Conservation (phyloP, 768 basidiomycete genomes). For the Boletellus sp. region DNA sequence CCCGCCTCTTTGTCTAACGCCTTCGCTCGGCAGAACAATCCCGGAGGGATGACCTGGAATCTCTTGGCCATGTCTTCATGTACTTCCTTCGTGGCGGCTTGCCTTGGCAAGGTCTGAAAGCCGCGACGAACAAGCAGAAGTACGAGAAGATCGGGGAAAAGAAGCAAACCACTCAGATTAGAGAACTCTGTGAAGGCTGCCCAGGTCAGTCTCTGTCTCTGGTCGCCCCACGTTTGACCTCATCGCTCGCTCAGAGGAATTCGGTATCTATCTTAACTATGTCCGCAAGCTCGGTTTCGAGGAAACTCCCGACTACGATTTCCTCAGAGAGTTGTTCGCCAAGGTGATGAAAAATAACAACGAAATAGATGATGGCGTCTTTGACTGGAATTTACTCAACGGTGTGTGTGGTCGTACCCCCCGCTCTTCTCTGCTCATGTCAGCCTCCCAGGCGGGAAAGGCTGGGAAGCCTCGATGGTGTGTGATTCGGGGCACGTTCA, state of each 20-base stretch:
- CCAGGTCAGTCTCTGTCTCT: conserved; percentile 57
- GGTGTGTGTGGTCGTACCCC: conserved; percentile 38
- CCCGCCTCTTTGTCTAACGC: conserved; percentile 1
- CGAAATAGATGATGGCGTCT: conserved; percentile 89
- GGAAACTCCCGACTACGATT: conserved; percentile 98
- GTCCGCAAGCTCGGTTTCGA: conserved; percentile 99
- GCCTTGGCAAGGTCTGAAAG: conserved; percentile 99
- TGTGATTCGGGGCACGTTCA: conserved; percentile 27
- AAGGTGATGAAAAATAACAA: conserved; percentile 91
- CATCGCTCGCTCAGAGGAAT: conserved; percentile 69
- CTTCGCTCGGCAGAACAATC: conserved; percentile 63
- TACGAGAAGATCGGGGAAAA: conserved; percentile 99
- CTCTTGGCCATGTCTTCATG: conserved; percentile 99
- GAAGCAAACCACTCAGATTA: conserved; percentile 97
- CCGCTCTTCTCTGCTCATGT: conserved; percentile 5
- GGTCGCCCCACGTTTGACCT: conserved; percentile 2
- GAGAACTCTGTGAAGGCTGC: conserved; percentile 93
- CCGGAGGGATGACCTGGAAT: conserved; percentile 94
- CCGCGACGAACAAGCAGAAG: conserved; percentile 99
- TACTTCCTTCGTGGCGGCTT: conserved; percentile 96
- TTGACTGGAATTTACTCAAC: conserved; percentile 95
- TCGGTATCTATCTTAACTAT: conserved; percentile 97
- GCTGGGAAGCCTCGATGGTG: conserved; percentile 86
- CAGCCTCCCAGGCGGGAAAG: conserved; percentile 66
- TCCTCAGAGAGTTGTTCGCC: conserved; percentile 89